Percentiles rank a stretch among this genome's conserved stretches.
Evolutionary conservation across 2,329 filamentous ascomycete genomes (phyloP).

Genomic region (Colletotrichum scovillei): DNA sequence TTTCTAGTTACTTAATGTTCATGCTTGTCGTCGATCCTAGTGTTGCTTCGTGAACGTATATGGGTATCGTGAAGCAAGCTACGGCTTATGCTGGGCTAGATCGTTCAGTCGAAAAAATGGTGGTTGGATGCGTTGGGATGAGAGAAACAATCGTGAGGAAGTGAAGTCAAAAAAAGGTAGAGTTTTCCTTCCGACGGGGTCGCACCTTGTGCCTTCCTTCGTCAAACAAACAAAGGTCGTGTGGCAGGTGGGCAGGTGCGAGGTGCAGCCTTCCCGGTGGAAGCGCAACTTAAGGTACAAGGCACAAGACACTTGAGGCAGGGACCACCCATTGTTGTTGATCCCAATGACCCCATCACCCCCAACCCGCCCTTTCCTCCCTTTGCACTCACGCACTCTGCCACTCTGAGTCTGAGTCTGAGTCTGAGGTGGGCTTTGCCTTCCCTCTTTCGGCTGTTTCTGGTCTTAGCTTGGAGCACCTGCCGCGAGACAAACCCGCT

Average conservation of each 20-base stretch:
- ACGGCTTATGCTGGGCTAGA: neutral
- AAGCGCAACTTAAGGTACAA: neutral
- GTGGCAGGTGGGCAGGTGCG: constrained; percentile 18
- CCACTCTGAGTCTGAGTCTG: too few relatives aligned
- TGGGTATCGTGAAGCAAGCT: neutral
- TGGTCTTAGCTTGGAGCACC: neutral
- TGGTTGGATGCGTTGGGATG: neutral
- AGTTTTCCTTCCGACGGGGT: neutral
- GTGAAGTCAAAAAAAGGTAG: neutral
- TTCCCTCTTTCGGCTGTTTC: neutral
- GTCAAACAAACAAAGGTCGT: constrained; percentile 7
- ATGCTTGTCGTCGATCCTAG: neutral
- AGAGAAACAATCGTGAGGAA: neutral
- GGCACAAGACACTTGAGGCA: constrained; percentile 5
- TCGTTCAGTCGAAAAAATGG: neutral
- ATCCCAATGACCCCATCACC: neutral
- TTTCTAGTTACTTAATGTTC: neutral
- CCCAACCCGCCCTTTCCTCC: neutral
- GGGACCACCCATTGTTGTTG: constrained; percentile 13
- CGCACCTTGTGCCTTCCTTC: neutral
- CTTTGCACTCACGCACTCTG: neutral
- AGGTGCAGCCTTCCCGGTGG: constrained; percentile 19
- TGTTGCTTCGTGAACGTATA: neutral
- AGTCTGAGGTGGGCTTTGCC: too few relatives aligned
- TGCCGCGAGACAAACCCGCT: neutral